phyloP scores from a whole-genome alignment of 225 moss, liverwort and hornwort genomes.

The Physcomitrium patens region DNA sequence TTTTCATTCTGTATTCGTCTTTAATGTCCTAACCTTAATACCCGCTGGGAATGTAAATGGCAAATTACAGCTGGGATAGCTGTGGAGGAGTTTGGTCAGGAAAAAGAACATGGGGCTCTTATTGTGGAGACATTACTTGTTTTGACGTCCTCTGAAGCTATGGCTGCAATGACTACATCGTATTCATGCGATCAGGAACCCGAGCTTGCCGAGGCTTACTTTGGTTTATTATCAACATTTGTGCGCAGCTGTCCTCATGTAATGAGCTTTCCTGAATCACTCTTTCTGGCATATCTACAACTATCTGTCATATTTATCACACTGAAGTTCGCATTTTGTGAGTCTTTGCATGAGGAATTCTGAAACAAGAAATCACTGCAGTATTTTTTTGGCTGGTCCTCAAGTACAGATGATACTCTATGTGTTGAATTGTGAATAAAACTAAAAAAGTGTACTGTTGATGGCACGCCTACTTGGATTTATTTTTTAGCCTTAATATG shows the following conservation, averaged over 20 bases:
- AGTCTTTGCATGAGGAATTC: conserved; percentile 1
- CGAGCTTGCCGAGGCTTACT: conserved; percentile 95
- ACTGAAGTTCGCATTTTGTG: not conserved
- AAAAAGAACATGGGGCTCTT: conserved; percentile 78
- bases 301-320: not conserved
- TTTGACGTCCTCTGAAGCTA: conserved; percentile 83
- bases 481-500: not conserved
- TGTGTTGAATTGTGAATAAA: not conserved
- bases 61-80: conserved; percentile 74
- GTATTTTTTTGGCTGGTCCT: conserved; percentile 18
- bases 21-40: conserved; percentile 7
- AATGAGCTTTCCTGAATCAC: conserved; percentile 16
- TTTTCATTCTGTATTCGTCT: not conserved
- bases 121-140: conserved; percentile 85
- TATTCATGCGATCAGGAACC: conserved; percentile 97
- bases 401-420: not conserved
- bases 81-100: conserved; percentile 90
- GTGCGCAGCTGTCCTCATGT: conserved; percentile 90
- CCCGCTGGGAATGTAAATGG: conserved; percentile 17
- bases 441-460: conserved; percentile 5
- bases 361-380: not conserved
- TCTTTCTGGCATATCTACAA: not conserved
- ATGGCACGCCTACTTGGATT: not conserved
- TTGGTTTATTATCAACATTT: conserved; percentile 86
- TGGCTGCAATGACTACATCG: conserved; percentile 87